Percentiles rank a stretch among this genome's conserved stretches.
Conservation (phyloP, 371 early-diverging fungal species). For the Rhizopus arrhizus region DNA sequence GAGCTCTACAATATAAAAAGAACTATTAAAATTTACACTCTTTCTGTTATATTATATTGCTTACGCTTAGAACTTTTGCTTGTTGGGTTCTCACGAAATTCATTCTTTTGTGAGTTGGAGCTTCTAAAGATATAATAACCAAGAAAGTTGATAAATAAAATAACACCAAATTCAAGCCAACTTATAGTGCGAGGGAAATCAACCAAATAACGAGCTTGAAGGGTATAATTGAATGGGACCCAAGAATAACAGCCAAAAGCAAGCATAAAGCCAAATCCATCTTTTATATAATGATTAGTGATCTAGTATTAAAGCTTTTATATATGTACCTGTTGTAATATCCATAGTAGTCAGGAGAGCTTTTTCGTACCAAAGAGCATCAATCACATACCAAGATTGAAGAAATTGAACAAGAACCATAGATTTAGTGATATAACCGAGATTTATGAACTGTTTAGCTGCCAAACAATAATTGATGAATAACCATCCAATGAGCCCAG, state of each 20-base stretch:
- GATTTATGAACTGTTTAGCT: slow-evolving; percentile 72
- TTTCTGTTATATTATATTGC: slow-evolving; percentile 4
- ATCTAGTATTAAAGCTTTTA: neutral
- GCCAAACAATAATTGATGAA: slow-evolving; percentile 77
- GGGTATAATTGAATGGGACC: slow-evolving; percentile 90
- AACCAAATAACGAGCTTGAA: slow-evolving; percentile 89
- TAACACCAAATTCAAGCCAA: slow-evolving; percentile 42
- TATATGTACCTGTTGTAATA: slow-evolving; percentile 58
- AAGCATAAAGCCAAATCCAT: slow-evolving; percentile 97
- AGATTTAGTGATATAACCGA: slow-evolving; percentile 73
- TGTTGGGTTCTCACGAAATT: slow-evolving; percentile 79
- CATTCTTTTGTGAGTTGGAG: slow-evolving; percentile 91
- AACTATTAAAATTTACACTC: neutral
- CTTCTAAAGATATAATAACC: slow-evolving; percentile 88
- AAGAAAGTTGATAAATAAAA: slow-evolving; percentile 64
- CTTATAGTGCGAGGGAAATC: slow-evolving; percentile 67
- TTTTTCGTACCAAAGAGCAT: slow-evolving; percentile 80
- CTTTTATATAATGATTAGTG: slow-evolving; percentile 26
- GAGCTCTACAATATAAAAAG: slow-evolving; percentile 52
- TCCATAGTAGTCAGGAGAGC: slow-evolving; percentile 96
- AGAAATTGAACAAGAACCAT: slow-evolving; percentile 76
- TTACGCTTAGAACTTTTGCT: slow-evolving; percentile 67
- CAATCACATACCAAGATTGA: slow-evolving; percentile 83
- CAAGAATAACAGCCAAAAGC: slow-evolving; percentile 86
- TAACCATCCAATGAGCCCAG: slow-evolving; percentile 87